A percentile compares a stretch with the other conserved stretches of the same genome.
These are phyloP conservation scores for Mycosphaerelloides madeirae DNA, from an alignment of 2,329 filamentous ascomycete genomes.

Conservation along the genomic window DNA sequence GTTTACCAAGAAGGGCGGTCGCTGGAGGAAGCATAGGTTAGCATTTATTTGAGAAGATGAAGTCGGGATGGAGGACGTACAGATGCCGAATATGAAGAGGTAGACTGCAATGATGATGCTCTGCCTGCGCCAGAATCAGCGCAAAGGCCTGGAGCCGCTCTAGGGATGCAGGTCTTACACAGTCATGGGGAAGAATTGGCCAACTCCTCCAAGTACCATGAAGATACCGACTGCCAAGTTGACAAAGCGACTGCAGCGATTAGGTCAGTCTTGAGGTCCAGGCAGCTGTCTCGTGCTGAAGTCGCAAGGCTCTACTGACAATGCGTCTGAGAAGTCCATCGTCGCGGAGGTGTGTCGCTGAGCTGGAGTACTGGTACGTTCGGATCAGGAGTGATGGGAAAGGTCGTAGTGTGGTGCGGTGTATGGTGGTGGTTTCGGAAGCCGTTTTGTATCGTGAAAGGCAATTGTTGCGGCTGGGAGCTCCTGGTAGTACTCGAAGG, in stretches of 20 bases:
- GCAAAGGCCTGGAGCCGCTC: not conserved
- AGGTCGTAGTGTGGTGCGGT: not conserved
- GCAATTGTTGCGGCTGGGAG: too few species aligned
- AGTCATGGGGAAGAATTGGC: slow-evolving; percentile 59
- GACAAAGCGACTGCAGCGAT: slow-evolving; percentile 70
- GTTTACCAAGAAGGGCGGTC: slow-evolving; percentile 52
- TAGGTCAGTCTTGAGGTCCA: slow-evolving; percentile 12
- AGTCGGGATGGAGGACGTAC: too few species aligned
- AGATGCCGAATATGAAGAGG: slow-evolving; percentile 83
- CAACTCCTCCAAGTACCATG: slow-evolving; percentile 79
- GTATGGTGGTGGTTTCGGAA: not conserved
- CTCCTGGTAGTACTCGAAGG: too few species aligned
- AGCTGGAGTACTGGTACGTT: too few species aligned
- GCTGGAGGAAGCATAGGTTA: slow-evolving; percentile 39
- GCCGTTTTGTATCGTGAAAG: too few species aligned
- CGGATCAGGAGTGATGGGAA: not conserved
- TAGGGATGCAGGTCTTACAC: slow-evolving; percentile 48
- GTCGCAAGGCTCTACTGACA: slow-evolving; percentile 56
- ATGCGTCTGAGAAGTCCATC: slow-evolving; percentile 91
- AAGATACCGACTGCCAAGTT: slow-evolving; percentile 84
- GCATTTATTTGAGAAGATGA: slow-evolving; percentile 6
- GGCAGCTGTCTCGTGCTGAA: slow-evolving; percentile 7
- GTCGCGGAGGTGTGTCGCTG: slow-evolving; percentile 24
- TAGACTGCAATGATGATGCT: slow-evolving; percentile 77
- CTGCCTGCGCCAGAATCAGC: slow-evolving; percentile 46